Evolutionary conservation across 306 rosid species (phyloP).

Genomic region (Castanea mollissima): DNA sequence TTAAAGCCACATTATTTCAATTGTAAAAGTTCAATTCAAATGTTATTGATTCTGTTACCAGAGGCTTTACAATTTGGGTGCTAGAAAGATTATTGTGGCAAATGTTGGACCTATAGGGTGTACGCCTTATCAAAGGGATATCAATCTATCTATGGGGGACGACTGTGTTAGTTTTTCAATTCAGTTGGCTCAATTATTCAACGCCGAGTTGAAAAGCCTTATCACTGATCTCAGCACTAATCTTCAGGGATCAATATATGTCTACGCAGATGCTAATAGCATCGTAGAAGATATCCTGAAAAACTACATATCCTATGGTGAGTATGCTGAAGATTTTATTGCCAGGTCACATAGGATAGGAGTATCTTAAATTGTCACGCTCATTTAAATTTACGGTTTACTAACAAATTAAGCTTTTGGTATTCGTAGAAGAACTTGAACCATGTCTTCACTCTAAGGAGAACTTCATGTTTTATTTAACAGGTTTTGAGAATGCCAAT

Average conservation of each 20-base stretch:
- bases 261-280: constrained; percentile 62
- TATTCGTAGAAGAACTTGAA: too few species aligned
- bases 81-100: constrained; percentile 55
- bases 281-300: constrained; percentile 52
- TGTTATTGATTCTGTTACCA: constrained; percentile 18
- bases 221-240: constrained; percentile 37
- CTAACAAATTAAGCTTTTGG: too few species aligned
- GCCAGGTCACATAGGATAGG: background rate
- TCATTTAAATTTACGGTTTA: too few species aligned
- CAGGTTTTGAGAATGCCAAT: constrained; percentile 56
- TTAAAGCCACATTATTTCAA: background rate
- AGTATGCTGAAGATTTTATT: background rate
- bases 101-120: constrained; percentile 86
- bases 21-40: background rate
- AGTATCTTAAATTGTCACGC: background rate
- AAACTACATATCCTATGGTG: constrained; percentile 48
- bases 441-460: background rate
- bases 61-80: constrained; percentile 66
- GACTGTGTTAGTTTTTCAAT: constrained; percentile 48
- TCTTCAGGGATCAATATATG: constrained; percentile 44
- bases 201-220: constrained; percentile 44
- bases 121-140: constrained; percentile 65
- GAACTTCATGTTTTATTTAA: background rate
- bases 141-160: constrained; percentile 45
- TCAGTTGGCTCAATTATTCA: constrained; percentile 50